Evolutionary conservation across 2,329 filamentous ascomycete genomes (phyloP).

Genomic region (Chrysoporthe austroafricana): DNA sequence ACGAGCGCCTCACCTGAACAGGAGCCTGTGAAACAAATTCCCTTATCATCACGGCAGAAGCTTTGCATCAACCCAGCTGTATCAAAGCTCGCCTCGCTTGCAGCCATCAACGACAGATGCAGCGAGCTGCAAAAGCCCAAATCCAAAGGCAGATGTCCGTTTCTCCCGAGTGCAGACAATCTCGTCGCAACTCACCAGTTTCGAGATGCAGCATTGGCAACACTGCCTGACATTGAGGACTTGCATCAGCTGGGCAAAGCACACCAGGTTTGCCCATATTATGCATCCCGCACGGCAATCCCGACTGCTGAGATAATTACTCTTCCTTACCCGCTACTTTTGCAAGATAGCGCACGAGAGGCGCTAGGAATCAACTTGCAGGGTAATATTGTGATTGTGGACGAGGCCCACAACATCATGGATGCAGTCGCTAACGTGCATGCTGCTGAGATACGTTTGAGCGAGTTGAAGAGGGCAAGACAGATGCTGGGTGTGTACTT

Average conservation of each 20-base stretch:
- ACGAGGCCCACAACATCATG: slow-evolving; percentile 98
- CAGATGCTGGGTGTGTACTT: slow-evolving; percentile 81
- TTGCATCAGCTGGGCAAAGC: slow-evolving; percentile 76
- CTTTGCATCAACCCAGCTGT: slow-evolving; percentile 90
- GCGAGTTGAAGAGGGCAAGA: slow-evolving; percentile 73
- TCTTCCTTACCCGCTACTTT: slow-evolving; percentile 84
- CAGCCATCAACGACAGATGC: slow-evolving; percentile 92
- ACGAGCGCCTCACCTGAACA: slow-evolving; percentile 31
- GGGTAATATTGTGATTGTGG: slow-evolving; percentile 89
- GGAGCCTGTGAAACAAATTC: slow-evolving; percentile 77
- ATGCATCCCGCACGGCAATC: slow-evolving; percentile 87
- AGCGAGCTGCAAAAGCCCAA: slow-evolving; percentile 83
- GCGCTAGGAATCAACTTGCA: slow-evolving; percentile 86
- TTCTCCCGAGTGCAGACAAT: slow-evolving; percentile 77
- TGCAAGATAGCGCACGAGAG: slow-evolving; percentile 86
- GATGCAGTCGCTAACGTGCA: slow-evolving; percentile 89
- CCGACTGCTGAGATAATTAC: slow-evolving; percentile 87
- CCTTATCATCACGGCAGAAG: slow-evolving; percentile 84
- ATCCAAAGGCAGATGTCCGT: slow-evolving; percentile 71
- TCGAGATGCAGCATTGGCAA: slow-evolving; percentile 81
- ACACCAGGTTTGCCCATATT: slow-evolving; percentile 89
- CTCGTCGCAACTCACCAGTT: slow-evolving; percentile 76
- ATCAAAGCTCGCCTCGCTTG: slow-evolving; percentile 67
- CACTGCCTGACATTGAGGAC: slow-evolving; percentile 91
- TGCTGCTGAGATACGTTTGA: slow-evolving; percentile 74